Base-by-base conservation (phyloP, 768 basidiomycete species). In the Amanita inopinata region DNA sequence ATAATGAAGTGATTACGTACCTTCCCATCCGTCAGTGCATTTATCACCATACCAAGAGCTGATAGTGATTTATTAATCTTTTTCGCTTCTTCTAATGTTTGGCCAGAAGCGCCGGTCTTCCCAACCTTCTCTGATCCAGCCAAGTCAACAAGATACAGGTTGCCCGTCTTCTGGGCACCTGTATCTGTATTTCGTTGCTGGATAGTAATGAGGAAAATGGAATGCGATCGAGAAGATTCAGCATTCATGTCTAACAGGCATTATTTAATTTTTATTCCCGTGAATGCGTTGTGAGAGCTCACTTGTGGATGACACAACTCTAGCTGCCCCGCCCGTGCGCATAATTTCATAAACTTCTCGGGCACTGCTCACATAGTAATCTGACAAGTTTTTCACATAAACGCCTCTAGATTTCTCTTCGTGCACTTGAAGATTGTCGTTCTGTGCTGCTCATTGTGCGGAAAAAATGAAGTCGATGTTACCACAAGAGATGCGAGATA, bases 11-110 rank as follows among this genome's bases (percentile, higher is more conserved):
- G 12, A 7, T 35, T 25, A 22, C 46, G 43, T 50, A 86, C 94
- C 76, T 98, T 99, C 48, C 81, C 71, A 56, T 99, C 96, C 4
- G 96, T 99, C 49, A 99, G 66, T 3, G 94, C 92, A 53, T 99
- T 99, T 58, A 99, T 99, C 56, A 99, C 96, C 92, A 98, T 98
- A 27, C 96, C 96, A 49, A 99, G 75, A 8, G 96, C 96, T 12
- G 91, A 94, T 19, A 99, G 67, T 20, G 87, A 91, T 64, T 99
- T 99, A 70, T 99, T 99, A 67, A 99, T 99, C 74, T 99, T 99
- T 80, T 99, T 99, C 10, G 96, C 96, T 64, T 99, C 96, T 62
- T 99, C 96, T 5, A 99, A 67, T 18, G 96, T 99, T 61, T 99
- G 97, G 1, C 96, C 96, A 2, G 93, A 97, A 38, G 96, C 96